Evolutionary conservation across 208 protist species (phyloP).

Genomic region (Jaenimonas drosophilae): DNA sequence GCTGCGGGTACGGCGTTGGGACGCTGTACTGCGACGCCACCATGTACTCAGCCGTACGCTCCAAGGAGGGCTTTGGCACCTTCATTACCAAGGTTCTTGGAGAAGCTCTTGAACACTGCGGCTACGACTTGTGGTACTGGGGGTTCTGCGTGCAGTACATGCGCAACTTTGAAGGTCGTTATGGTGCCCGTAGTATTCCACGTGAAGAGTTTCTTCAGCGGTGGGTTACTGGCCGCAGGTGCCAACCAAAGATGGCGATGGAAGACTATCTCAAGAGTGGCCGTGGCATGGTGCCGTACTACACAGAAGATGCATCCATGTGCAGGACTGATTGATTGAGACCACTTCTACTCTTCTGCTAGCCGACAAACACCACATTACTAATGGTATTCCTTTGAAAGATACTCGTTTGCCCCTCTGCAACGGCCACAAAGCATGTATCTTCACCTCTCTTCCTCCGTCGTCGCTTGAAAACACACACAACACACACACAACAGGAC

Average conservation of each 20-base stretch:
- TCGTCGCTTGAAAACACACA: no score
- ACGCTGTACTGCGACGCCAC: slow-evolving; percentile 67
- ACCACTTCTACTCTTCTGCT: no score
- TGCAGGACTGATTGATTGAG: no score
- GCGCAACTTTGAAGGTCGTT: slow-evolving; percentile 33
- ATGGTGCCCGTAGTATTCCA: slow-evolving; percentile 25
- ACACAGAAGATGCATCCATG: no score
- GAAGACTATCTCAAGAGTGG: slow-evolving; percentile 24
- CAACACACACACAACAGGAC: no score
- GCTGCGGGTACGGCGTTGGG: slow-evolving; percentile 46
- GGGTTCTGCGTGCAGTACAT: slow-evolving; percentile 58
- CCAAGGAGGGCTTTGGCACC: slow-evolving; percentile 25
- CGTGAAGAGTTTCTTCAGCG: slow-evolving; percentile 30
- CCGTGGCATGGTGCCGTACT: slow-evolving; percentile 34
- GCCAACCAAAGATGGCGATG: slow-evolving; percentile 12
- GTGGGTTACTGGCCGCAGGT: slow-evolving; percentile 28
- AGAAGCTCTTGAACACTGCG: slow-evolving; percentile 56
- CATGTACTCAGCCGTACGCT: slow-evolving; percentile 48
- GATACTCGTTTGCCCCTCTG: no score
- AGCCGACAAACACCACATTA: no score
- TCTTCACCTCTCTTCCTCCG: no score
- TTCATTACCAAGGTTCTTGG: slow-evolving; percentile 56
- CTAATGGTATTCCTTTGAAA: no score
- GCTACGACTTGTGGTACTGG: slow-evolving; percentile 80
- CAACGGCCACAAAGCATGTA: no score